Base-by-base conservation (phyloP, 2,329 filamentous ascomycete species). In the Talaromyces sp. region DNA sequence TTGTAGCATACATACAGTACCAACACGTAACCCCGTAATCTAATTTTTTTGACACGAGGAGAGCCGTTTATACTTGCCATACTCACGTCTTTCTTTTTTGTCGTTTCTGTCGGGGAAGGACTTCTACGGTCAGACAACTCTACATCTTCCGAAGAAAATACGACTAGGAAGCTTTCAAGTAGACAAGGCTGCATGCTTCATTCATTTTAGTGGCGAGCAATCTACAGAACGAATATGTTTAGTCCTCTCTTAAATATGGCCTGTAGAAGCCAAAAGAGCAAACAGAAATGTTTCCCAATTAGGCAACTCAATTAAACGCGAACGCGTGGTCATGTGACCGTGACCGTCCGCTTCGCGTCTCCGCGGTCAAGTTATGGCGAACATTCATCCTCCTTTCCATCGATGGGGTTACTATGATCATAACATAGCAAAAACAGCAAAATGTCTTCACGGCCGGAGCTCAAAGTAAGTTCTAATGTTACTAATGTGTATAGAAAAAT, bases 361-460 rank as follows among this genome's bases (percentile, higher is more conserved):
- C 61, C 53, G 39, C 9, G 19, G 48, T 51, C 59, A 62, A 48
- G 28, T 43, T 43, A 25, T 15, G 31, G 31, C 9, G 35, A 33
- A 21, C 19, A 43, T 31, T 25, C 31, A 41, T 50, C 53, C 52
- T 48, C 36, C 28, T 48, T 46, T 48, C 45, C 19, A 13, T 35
- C 9, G 19, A 48, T 13, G 45, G 45, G 28, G 15, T 48, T 9
- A 25, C 48, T 59, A 59, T 58, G 51, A 56, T 28, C 22, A 36
- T 25, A 21, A 45, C 37, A 11, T 52, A 35, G 13, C 39, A 43
- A 60, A 53, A 21, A 59, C 61, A 59, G 58, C 63, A 81, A 61
- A 45, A 89, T 89, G 87, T 85, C 85, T 71, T 88, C 87, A 53
- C 78, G 87, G 68, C 87, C 87, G 58, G 87, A 89, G 70, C 73